A percentile compares a stretch with the other conserved stretches of the same genome.
These are phyloP conservation scores for Pyrenophora teres DNA, from an alignment of 2,329 filamentous ascomycete species.

Conservation along the genomic window DNA sequence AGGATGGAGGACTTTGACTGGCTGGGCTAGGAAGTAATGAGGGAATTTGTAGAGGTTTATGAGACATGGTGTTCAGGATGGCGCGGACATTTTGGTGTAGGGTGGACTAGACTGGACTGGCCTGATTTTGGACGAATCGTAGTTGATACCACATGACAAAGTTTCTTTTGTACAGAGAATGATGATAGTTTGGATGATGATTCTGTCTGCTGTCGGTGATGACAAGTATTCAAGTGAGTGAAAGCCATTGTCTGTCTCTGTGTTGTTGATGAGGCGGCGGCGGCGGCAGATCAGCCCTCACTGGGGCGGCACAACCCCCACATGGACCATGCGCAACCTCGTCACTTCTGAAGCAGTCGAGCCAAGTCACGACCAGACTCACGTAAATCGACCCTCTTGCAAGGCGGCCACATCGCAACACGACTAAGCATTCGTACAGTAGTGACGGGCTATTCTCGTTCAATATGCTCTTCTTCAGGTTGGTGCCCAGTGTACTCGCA, in stretches of 20 bases:
- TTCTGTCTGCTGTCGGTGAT: neutral
- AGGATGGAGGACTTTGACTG: conserved; percentile 65
- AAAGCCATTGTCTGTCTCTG: neutral
- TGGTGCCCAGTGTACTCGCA: no score
- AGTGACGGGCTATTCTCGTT: neutral
- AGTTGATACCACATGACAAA: conserved; percentile 39
- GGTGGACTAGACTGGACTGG: conserved; percentile 7
- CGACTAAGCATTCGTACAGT: no score
- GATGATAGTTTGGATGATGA: conserved; percentile 16
- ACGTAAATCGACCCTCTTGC: no score
- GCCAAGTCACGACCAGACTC: no score
- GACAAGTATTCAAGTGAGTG: neutral
- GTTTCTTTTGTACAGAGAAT: conserved; percentile 32
- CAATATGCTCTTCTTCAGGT: no score
- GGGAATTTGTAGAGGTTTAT: neutral
- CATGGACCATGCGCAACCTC: conserved; percentile 24
- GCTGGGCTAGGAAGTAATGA: conserved; percentile 50
- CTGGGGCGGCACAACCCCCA: conserved; percentile 22
- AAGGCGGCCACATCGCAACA: no score
- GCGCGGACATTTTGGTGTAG: neutral
- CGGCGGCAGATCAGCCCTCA: conserved; percentile 7
- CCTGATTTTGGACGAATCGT: conserved; percentile 1
- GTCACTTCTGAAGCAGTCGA: conserved; percentile 1
- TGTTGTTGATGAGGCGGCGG: conserved; percentile 21
- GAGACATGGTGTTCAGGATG: conserved; percentile 8